Conservation (phyloP, 306 rosid species). For the Crotalaria pallida region DNA sequence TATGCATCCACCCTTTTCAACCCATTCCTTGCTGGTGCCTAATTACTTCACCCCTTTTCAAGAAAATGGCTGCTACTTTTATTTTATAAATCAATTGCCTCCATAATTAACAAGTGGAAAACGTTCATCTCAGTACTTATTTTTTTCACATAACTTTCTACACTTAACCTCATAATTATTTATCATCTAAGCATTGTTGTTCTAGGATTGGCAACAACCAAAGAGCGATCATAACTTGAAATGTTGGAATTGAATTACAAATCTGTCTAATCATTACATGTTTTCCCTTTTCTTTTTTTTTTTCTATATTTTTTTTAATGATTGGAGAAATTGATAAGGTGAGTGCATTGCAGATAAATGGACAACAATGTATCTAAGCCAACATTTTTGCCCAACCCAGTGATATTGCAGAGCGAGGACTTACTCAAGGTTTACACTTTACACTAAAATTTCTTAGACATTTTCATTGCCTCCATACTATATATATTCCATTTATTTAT, state of each 20-base stretch:
- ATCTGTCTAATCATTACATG: not conserved
- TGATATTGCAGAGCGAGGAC: constrained; percentile 14
- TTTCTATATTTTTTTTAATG: not conserved
- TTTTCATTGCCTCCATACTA: not conserved
- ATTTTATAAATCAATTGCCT: no score
- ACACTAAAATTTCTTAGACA: not conserved
- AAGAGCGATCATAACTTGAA: not conserved
- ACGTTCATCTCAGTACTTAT: no score
- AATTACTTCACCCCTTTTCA: not conserved
- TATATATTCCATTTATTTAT: not conserved
- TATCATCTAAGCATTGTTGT: not conserved
- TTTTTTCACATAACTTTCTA: no score
- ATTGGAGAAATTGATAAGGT: not conserved
- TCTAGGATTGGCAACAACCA: not conserved
- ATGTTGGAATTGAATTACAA: not conserved
- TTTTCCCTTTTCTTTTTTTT: not conserved
- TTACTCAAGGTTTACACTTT: constrained; percentile 19
- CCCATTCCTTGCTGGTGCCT: not conserved
- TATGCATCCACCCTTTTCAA: not conserved
- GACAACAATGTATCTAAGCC: not conserved
- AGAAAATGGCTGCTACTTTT: not conserved
- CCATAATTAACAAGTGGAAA: no score
- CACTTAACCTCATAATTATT: no score
- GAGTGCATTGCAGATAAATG: not conserved
- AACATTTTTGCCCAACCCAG: not conserved